Evolutionary conservation across 2,329 filamentous ascomycete species (phyloP), one percentile per base, ranked within the genome.

Genomic region (Elsinoe ampelina): DNA sequence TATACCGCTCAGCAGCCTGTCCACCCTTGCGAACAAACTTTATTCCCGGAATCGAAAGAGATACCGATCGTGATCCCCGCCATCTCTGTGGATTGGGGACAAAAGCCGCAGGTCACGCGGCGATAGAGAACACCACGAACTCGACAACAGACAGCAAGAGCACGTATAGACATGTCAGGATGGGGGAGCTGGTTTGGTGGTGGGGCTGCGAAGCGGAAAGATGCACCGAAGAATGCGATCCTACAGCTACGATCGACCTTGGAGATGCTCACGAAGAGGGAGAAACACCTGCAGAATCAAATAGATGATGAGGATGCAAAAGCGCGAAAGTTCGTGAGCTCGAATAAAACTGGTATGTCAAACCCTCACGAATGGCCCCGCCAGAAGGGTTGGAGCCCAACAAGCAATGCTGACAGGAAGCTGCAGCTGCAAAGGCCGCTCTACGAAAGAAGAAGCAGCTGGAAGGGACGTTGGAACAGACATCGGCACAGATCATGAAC

Each of bases 201-300:
- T 55, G 81, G 82, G 66, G 84, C 85, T 65, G 85, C 90, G 75
- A 89, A 89, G 80, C 85, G 85, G 76, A 95, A 95, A 77, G 89
- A 96, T 75, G 86, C 84, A 59, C 89, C 93, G 58, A 98, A 98
- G 81, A 93, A 95, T 77, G 93, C 93, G 64, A 98, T 98, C 67
- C 79, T 98, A 58, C 82, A 82, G 59, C 77, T 98, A 68, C 84
- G 93, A 65, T 81, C 86, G 67, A 92, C 96, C 76, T 80, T 97
- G 43, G 92, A 96, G 66, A 97, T 97, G 91, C 80, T 98, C 69
- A 89, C 95, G 75, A 98, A 98, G 80, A 82, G 92, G 59, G 91
- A 97, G 78, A 87, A 83, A 72, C 89, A 97, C 70, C 75, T 97
- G 60, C 86, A 93, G 72, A 87, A 81, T 61, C 90, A 95, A 77